Evolutionary conservation across 1,284 basidiomycete species (phyloP), one percentile per base, ranked within the genome.

Genomic region (Volvariella volvacea): DNA sequence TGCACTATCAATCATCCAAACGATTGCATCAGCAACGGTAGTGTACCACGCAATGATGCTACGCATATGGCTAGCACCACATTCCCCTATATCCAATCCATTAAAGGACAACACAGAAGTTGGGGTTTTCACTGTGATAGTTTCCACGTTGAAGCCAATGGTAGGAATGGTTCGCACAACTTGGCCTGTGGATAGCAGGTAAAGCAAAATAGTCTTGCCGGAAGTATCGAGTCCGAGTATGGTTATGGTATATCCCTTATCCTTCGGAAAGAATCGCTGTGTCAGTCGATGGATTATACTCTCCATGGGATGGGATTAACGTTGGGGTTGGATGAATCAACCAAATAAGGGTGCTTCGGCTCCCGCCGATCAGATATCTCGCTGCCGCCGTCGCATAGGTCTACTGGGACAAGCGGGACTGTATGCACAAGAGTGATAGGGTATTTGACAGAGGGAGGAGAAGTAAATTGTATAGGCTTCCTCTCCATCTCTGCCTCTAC

Each of bases 181-280:
- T 39, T 66, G 50, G 3, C 61, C 60, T 1, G 58, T 46, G 46
- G 63, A 65, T 34, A 70, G 58, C 19, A 64, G 55, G 45, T 67
- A 67, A 7, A 71, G 54, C 21, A 71, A 47, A 1, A 67, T 68
- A 0, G 68, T 70, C 51, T 71, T 70, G 2, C 70, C 68, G 15
- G 56, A 45, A 22, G 45, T 44, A 34, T 60, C 57, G 4, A 64
- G 52, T 2, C 70, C 70, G 1, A 63, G 47, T 15, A 68, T 54
- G 12, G 55, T 49, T 0, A 61, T 50, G 3, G 30, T 53, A 25
- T 51, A 49, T 3, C 39, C 48, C 12, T 39, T 16, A 8, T 45
- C 46, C 10, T 39, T 39, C 16, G 54, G 51, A 45, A 54, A 59
- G 34, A 65, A 50, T 31, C 58, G 60, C 19, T 59, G 45, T 22